Conservation (phyloP, 2,329 filamentous ascomycete species). For the Alternaria atra region DNA sequence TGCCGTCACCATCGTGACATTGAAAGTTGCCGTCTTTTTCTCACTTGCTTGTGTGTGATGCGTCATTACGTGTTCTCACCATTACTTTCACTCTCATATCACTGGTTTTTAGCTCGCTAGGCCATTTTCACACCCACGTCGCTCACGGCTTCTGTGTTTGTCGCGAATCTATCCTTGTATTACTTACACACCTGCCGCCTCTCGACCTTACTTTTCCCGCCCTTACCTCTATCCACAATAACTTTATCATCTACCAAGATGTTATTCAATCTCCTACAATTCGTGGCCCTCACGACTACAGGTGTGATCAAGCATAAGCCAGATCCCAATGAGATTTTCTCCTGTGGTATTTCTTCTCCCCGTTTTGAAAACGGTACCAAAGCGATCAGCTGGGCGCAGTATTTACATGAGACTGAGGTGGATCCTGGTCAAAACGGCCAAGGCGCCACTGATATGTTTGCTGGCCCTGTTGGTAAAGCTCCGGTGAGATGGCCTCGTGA, state of each 20-base stretch:
- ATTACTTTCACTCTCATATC: neutral
- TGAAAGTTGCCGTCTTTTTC: neutral
- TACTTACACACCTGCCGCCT: neutral
- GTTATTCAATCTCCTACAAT: neutral
- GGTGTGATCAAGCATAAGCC: neutral
- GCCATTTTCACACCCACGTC: neutral
- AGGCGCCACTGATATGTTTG: neutral
- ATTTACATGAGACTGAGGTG: neutral
- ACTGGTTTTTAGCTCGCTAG: neutral
- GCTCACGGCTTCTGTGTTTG: rapidly evolving
- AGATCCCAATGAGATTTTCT: neutral
- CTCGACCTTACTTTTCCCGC: neutral
- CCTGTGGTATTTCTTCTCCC: neutral
- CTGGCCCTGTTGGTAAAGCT: neutral
- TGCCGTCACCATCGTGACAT: neutral
- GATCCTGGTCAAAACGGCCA: neutral
- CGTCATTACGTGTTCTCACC: neutral
- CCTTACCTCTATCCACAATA: neutral
- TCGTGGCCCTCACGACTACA: neutral
- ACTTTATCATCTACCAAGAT: neutral
- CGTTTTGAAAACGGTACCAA: neutral
- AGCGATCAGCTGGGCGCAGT: conserved; percentile 1
- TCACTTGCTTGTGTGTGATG: neutral
- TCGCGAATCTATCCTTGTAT: neutral
- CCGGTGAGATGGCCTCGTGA: conserved; percentile 3